These are phyloP conservation scores for Aspergillus heteromorphus DNA, from an alignment of 495 filamentous ascomycete species.

Conservation along the genomic window DNA sequence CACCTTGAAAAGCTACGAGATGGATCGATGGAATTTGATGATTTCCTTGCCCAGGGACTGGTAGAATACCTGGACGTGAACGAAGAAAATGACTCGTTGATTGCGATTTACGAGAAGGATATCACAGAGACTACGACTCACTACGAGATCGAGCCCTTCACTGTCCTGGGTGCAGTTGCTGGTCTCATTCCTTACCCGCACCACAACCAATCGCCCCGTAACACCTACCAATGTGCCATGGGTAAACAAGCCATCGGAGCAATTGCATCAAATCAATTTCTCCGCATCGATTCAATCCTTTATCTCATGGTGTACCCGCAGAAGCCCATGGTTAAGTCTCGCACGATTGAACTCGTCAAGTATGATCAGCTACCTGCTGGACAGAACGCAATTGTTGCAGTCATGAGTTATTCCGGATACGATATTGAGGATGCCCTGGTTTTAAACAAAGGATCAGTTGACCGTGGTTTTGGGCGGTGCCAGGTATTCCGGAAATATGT, in stretches of 20 bases:
- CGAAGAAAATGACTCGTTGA: constrained; percentile 93
- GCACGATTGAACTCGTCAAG: constrained; percentile 92
- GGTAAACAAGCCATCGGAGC: constrained; percentile 99
- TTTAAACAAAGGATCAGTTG: constrained; percentile 88
- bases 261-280: constrained; percentile 95
- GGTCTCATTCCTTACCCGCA: constrained; percentile 97
- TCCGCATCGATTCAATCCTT: constrained; percentile 88
- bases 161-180: constrained; percentile 93
- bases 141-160: constrained; percentile 96
- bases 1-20: constrained; percentile 74
- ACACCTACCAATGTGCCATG: constrained; percentile 99
- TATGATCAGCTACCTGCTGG: constrained; percentile 97
- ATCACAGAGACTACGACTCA: constrained; percentile 80
- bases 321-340: constrained; percentile 92
- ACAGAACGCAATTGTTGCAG: constrained; percentile 93
- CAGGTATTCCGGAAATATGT: constrained; percentile 91
- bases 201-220: constrained; percentile 98
- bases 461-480: constrained; percentile 91
- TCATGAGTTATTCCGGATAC: constrained; percentile 99
- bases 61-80: constrained; percentile 98
- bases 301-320: constrained; percentile 98
- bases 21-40: constrained; percentile 81
- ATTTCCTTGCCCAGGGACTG: constrained; percentile 80
- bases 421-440: constrained; percentile 99
- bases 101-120: constrained; percentile 80